Base-by-base conservation (phyloP, 2,329 filamentous ascomycete species). In the Sphaerostilbella broomeana region DNA sequence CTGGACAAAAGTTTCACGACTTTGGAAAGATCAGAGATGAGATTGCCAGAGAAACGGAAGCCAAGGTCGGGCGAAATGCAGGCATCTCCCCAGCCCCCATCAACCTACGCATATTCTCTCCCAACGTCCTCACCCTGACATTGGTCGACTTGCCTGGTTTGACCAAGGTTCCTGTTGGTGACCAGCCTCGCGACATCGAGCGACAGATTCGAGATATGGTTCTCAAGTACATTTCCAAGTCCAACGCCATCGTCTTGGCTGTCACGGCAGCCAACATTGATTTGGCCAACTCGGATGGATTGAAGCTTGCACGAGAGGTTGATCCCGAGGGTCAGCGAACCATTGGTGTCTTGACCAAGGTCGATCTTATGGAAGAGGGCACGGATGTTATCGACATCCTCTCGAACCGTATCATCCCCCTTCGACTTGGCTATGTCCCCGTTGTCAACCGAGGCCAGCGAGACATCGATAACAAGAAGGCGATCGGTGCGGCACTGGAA, bases 311-410 rank as follows among this genome's bases (percentile, higher is more conserved):
- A 27, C 79, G 92, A 56, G 90, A 98, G 68, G 92, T 98, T 28
- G 92, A 98, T 55, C 90, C 90, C 3, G 89, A 98, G 61, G 92
- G 92, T 57, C 90, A 97, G 69, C 79, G 92, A 61, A 98, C 92
- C 35, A 98, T 98, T 51, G 92, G 92, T 76, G 92, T 98, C 46
- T 75, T 98, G 54, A 97, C 90, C 53, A 98, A 98, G 75, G 89
- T 98, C 46, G 92, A 98, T 68, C 68, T 98, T 59, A 98, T 98
- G 92, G 92, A 98, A 63, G 87, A 95, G 18, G 92, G 92, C 40
- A 98, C 92, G 38, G 92, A 98, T 58, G 92, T 97, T 28, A 90
- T 98, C 51, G 92, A 98, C 65, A 98, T 98, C 70, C 74, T 98
- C 56, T 94, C 92, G 49, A 94, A 94, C 44, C 84, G 92, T 56